These are phyloP conservation scores for Penicillium sp. DNA, from an alignment of 2,329 filamentous ascomycete species.

Conservation along the genomic window DNA sequence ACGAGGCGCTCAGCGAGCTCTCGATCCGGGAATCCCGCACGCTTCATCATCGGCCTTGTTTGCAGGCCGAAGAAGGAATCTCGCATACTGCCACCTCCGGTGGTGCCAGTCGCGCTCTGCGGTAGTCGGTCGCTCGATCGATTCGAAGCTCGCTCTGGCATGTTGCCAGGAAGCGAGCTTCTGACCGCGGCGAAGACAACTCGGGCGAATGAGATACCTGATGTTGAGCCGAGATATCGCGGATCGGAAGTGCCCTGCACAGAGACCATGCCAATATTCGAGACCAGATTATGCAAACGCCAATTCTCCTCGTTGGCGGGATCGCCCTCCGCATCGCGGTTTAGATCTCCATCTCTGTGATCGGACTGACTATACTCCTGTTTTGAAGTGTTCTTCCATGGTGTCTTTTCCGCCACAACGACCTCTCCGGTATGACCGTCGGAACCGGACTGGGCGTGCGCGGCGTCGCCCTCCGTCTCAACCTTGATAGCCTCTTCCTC, in stretches of 20 bases:
- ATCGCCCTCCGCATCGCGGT: constrained; percentile 30
- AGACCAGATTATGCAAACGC: constrained; percentile 66
- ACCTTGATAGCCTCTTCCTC: constrained; percentile 41
- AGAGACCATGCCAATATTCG: constrained; percentile 73
- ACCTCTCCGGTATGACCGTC: constrained; percentile 20
- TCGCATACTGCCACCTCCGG: constrained; percentile 73
- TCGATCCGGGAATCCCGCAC: constrained; percentile 78
- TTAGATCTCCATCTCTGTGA: constrained; percentile 21
- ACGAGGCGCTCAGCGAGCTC: constrained; percentile 73
- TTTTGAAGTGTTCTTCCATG: constrained; percentile 20
- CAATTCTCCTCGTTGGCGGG: constrained; percentile 60
- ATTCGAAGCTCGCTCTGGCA: constrained; percentile 65
- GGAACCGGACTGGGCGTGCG: constrained; percentile 18
- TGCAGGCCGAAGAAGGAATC: constrained; percentile 98
- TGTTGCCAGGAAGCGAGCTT: constrained; percentile 61
- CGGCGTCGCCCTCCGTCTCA: constrained; percentile 30
- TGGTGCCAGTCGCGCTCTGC: constrained; percentile 47
- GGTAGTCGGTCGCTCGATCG: constrained; percentile 58
- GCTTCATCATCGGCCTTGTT: constrained; percentile 82
- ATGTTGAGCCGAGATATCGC: constrained; percentile 79
- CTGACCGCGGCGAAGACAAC: constrained; percentile 95
- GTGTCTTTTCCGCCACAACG: constrained; percentile 12
- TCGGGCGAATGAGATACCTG: constrained; percentile 89
- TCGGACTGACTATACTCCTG: constrained; percentile 24
- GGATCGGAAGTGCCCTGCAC: constrained; percentile 78